phyloP scores from a whole-genome alignment of 495 filamentous ascomycete genomes.

The Penicillium coprophilum region DNA sequence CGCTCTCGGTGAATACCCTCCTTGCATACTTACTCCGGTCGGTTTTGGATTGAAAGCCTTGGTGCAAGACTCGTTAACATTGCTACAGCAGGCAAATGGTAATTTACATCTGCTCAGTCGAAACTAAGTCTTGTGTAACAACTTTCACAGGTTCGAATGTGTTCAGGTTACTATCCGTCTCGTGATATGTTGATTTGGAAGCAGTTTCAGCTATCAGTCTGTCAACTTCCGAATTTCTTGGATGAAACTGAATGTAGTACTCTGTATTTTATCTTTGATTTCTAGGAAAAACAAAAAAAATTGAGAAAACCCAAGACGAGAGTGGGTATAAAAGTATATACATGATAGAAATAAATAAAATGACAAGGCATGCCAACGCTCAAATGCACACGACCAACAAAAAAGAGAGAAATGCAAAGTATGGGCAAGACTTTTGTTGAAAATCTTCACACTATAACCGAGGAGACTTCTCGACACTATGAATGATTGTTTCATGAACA shows the following conservation, averaged over 20 bases:
- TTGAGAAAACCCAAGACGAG: neutral
- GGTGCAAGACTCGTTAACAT: neutral
- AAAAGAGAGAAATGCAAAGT: neutral
- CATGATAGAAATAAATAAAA: neutral
- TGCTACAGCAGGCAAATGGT: neutral
- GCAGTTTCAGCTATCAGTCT: neutral
- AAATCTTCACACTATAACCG: conserved; percentile 5
- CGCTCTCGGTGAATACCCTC: neutral
- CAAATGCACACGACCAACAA: neutral
- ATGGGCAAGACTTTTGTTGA: neutral
- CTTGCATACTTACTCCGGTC: neutral
- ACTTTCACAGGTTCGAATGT: neutral
- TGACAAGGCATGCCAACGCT: neutral
- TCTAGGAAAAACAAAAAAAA: neutral
- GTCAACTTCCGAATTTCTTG: neutral
- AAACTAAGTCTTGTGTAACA: neutral
- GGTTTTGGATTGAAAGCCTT: neutral
- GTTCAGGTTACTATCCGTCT: neutral
- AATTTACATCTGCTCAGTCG: neutral
- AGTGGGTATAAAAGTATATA: conserved; percentile 2
- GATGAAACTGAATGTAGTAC: neutral
- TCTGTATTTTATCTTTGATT: neutral
- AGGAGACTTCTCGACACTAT: conserved; percentile 23
- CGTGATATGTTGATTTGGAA: neutral
- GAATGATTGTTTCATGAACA: conserved; percentile 33